phyloP scores from a whole-genome alignment of 495 filamentous ascomycete species.

The Trichocladium antarcticum region DNA sequence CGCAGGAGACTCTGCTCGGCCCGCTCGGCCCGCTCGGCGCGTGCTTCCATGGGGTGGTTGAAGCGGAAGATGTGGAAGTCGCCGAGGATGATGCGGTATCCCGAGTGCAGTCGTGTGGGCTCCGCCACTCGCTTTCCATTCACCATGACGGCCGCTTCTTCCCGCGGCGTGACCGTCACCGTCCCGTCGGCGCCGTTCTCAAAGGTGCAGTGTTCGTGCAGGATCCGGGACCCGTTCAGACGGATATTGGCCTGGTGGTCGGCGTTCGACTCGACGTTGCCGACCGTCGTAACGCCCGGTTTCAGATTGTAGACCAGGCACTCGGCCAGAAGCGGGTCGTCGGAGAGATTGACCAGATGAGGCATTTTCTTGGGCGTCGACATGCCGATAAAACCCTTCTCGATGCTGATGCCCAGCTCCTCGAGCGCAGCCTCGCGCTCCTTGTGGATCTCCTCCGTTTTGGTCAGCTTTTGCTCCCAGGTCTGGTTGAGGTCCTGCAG shows the following conservation, averaged over 20 bases:
- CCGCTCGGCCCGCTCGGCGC: slow-evolving; percentile 74
- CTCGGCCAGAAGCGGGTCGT: slow-evolving; percentile 90
- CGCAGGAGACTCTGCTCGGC: slow-evolving; percentile 59
- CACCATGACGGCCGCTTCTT: slow-evolving; percentile 92
- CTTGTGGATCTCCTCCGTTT: slow-evolving; percentile 94
- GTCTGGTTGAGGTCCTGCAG: slow-evolving; percentile 96
- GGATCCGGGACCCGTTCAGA: slow-evolving; percentile 85
- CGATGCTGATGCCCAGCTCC: slow-evolving; percentile 95
- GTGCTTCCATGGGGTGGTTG: slow-evolving; percentile 93
- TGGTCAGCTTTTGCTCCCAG: slow-evolving; percentile 92
- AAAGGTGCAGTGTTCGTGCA: slow-evolving; percentile 85
- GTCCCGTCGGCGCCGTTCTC: slow-evolving; percentile 78
- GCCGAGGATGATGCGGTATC: slow-evolving; percentile 87
- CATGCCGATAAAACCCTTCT: slow-evolving; percentile 92
- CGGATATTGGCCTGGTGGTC: slow-evolving; percentile 75
- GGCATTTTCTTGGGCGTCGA: slow-evolving; percentile 98
- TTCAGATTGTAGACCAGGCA: slow-evolving; percentile 98
- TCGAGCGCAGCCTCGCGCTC: slow-evolving; percentile 92
- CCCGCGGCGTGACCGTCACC: slow-evolving; percentile 79
- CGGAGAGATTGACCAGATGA: slow-evolving; percentile 93
- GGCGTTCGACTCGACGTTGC: slow-evolving; percentile 75
- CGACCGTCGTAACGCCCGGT: slow-evolving; percentile 83
- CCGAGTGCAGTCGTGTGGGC: slow-evolving; percentile 74
- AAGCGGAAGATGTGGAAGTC: slow-evolving; percentile 99
- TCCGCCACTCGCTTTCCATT: slow-evolving; percentile 82